phyloP scores from a whole-genome alignment of 169 alveolate species.

The Cyclospora cayetanensis region DNA sequence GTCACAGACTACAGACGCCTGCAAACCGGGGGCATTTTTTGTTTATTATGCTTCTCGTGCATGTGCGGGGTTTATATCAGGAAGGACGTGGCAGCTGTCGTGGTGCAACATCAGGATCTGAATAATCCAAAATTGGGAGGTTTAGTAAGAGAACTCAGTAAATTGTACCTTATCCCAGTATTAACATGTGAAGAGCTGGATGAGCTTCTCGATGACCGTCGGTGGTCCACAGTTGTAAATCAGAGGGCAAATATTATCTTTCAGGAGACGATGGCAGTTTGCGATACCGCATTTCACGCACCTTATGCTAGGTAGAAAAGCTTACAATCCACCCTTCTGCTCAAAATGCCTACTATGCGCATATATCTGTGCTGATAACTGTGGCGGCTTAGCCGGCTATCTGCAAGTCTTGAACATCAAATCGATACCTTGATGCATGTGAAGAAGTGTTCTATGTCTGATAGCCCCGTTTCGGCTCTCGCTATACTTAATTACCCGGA shows the following conservation, averaged over 20 bases:
- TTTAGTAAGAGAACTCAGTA: constrained; percentile 16
- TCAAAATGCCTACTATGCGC: no score
- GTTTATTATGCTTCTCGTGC: neutral
- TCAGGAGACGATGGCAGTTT: constrained; percentile 61
- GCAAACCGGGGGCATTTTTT: neutral
- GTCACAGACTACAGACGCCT: neutral
- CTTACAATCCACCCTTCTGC: neutral
- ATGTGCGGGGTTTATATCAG: no score
- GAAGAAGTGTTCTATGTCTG: no score
- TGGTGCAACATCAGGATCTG: constrained; percentile 35
- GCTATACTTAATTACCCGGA: no score
- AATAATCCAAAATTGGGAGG: neutral
- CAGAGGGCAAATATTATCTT: constrained; percentile 57
- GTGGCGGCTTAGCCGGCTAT: no score
- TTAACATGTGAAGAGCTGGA: constrained; percentile 68
- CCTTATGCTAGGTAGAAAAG: neutral
- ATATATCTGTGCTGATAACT: no score
- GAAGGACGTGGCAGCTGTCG: constrained; percentile 60
- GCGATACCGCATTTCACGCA: neutral
- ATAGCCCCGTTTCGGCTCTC: no score
- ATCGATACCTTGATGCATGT: no score
- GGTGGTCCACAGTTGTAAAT: constrained; percentile 64
- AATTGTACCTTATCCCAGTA: constrained; percentile 51
- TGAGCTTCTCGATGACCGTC: constrained; percentile 51
- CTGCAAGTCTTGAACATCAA: no score